These are phyloP conservation scores for Kodamaea plutei DNA, from an alignment of 1,139 yeast genomes.

Conservation along the genomic window DNA sequence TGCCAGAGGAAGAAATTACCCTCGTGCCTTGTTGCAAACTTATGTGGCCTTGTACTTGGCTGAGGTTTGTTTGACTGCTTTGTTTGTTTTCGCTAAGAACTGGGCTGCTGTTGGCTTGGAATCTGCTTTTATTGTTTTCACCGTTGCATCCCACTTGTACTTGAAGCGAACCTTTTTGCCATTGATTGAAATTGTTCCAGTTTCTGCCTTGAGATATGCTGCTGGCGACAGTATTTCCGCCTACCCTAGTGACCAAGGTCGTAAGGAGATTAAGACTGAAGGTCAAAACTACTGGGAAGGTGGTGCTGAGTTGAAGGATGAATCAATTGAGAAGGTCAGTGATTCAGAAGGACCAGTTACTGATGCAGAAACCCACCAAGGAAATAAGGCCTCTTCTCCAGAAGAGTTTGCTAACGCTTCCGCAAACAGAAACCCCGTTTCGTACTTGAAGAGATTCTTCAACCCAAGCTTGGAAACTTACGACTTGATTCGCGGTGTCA, in stretches of 20 bases:
- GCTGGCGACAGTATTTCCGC: slow-evolving; percentile 48
- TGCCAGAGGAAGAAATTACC: slow-evolving; percentile 63
- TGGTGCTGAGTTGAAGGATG: slow-evolving; percentile 31
- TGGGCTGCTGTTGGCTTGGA: slow-evolving; percentile 74
- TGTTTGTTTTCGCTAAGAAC: slow-evolving; percentile 64
- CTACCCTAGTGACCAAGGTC: slow-evolving; percentile 64
- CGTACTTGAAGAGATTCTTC: slow-evolving; percentile 39
- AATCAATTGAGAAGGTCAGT: slow-evolving; percentile 8
- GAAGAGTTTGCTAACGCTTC: slow-evolving; percentile 16
- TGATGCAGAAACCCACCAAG: slow-evolving; percentile 1
- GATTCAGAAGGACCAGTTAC: slow-evolving; percentile 8
- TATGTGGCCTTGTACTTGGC: slow-evolving; percentile 65
- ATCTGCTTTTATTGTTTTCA: slow-evolving; percentile 46
- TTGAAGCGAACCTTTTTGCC: slow-evolving; percentile 58
- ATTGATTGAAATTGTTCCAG: slow-evolving; percentile 64
- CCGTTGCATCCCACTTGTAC: slow-evolving; percentile 54
- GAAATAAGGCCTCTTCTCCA: slow-evolving; percentile 8
- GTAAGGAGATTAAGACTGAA: slow-evolving; percentile 49
- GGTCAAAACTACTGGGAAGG: slow-evolving; percentile 52
- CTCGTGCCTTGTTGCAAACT: slow-evolving; percentile 61
- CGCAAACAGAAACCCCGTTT: slow-evolving; percentile 14
- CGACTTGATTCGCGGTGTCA: slow-evolving; percentile 32
- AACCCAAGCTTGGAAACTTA: slow-evolving; percentile 38
- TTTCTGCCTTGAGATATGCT: slow-evolving; percentile 63
- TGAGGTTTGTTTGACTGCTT: slow-evolving; percentile 60